phyloP scores from a whole-genome alignment of 2,329 filamentous ascomycete genomes.

The Epicoccum nigrum region DNA sequence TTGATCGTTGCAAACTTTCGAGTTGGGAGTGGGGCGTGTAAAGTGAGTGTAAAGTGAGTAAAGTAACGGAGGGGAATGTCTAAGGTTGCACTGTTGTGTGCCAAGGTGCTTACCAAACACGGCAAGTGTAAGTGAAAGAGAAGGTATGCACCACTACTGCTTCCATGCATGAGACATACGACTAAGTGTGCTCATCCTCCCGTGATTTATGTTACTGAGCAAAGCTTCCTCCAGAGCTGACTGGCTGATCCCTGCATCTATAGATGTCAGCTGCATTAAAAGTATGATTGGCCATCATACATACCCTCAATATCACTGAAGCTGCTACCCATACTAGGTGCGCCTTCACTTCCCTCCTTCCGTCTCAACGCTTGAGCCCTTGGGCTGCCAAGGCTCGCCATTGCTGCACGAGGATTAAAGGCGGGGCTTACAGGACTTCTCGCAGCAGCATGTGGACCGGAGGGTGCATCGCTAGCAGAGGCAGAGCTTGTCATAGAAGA shows the following conservation, averaged over 20 bases:
- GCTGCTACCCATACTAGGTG: slow-evolving; percentile 67
- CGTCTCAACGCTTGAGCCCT: slow-evolving; percentile 25
- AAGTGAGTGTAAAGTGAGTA: neutral
- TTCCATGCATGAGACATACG: slow-evolving; percentile 59
- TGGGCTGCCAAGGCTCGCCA: slow-evolving; percentile 62
- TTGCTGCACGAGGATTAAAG: slow-evolving; percentile 64
- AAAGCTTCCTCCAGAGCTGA: slow-evolving; percentile 80
- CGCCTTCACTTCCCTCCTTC: slow-evolving; percentile 44
- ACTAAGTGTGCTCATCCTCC: slow-evolving; percentile 71
- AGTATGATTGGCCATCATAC: slow-evolving; percentile 7
- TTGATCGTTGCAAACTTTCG: neutral
- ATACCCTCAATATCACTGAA: slow-evolving; percentile 83
- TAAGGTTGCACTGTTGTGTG: neutral
- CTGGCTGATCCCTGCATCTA: slow-evolving; percentile 80
- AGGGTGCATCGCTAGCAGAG: slow-evolving; percentile 39
- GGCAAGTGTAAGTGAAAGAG: neutral
- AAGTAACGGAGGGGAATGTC: neutral
- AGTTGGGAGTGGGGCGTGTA: neutral
- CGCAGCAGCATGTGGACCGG: slow-evolving; percentile 23
- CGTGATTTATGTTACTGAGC: slow-evolving; percentile 72
- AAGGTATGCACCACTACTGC: neutral
- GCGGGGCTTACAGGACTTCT: slow-evolving; percentile 42
- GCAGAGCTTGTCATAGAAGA: slow-evolving; percentile 63
- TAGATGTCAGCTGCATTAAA: slow-evolving; percentile 5
- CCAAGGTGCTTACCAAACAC: neutral